These are phyloP conservation scores for Cyclotella atomus DNA, from an alignment of 108 stramenopile species.

Conservation along the genomic window DNA sequence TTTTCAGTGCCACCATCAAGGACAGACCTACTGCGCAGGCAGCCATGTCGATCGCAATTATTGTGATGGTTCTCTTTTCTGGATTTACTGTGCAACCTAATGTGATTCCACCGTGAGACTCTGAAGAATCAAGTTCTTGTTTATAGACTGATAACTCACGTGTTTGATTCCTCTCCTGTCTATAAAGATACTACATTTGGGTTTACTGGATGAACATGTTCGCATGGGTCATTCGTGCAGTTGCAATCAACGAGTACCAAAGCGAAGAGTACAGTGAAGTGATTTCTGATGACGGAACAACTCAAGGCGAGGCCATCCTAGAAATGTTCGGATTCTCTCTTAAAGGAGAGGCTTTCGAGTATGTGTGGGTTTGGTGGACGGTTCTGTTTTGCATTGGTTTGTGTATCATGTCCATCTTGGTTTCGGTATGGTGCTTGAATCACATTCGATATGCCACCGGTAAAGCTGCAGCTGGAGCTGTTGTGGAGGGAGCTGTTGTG, in stretches of 20 bases:
- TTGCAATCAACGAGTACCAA: constrained; percentile 64
- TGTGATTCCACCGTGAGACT: constrained; percentile 45
- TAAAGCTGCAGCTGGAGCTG: constrained; percentile 16
- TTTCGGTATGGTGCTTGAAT: constrained; percentile 17
- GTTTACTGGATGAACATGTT: constrained; percentile 68
- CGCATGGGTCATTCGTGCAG: constrained; percentile 63
- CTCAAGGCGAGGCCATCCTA: constrained; percentile 57
- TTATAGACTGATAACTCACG: too few species aligned
- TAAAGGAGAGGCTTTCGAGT: constrained; percentile 43
- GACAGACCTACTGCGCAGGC: constrained; percentile 61
- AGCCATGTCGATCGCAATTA: constrained; percentile 53
- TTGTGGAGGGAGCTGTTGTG: constrained; percentile 18
- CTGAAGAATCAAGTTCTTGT: too few species aligned
- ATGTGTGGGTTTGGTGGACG: constrained; percentile 53
- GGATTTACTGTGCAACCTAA: constrained; percentile 72
- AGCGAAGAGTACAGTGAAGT: constrained; percentile 56
- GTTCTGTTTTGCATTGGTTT: constrained; percentile 32
- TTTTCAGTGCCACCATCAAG: constrained; percentile 60
- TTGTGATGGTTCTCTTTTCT: constrained; percentile 61
- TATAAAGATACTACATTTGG: constrained; percentile 59
- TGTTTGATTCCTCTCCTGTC: constrained; percentile 2
- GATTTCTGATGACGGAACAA: constrained; percentile 29
- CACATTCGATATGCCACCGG: constrained; percentile 33
- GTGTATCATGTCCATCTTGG: constrained; percentile 23
- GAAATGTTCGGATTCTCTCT: constrained; percentile 48